These are phyloP conservation scores for Phlebiopsis gigantea DNA, from an alignment of 768 basidiomycete genomes.

Conservation along the genomic window DNA sequence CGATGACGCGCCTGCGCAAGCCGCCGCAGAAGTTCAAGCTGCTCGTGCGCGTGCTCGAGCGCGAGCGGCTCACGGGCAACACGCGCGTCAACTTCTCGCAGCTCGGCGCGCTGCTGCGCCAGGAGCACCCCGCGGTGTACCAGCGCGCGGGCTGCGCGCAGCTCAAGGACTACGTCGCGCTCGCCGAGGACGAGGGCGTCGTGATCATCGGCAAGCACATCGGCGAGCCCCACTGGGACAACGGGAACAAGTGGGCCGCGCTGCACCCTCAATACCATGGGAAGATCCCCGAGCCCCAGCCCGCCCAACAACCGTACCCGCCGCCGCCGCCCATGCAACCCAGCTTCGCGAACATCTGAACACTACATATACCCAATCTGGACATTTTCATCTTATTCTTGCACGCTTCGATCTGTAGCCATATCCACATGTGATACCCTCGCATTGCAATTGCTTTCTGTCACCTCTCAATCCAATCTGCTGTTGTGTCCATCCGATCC, in stretches of 20 bases:
- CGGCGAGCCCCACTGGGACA: neutral
- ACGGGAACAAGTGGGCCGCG: slow-evolving; percentile 12
- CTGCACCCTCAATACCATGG: slow-evolving; percentile 15
- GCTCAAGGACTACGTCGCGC: slow-evolving; percentile 23
- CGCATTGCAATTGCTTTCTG: neutral
- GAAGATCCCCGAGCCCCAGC: slow-evolving; percentile 1
- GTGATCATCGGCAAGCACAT: slow-evolving; percentile 3
- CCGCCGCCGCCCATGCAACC: neutral
- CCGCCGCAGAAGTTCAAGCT: slow-evolving; percentile 19
- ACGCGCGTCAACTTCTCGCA: slow-evolving; percentile 18
- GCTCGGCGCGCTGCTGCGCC: slow-evolving; percentile 20
- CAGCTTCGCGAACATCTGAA: neutral
- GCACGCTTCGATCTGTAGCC: neutral
- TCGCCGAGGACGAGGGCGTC: slow-evolving; percentile 18
- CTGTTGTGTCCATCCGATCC: neutral
- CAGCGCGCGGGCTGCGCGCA: slow-evolving; percentile 9
- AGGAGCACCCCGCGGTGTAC: slow-evolving; percentile 11
- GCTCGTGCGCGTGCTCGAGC: slow-evolving; percentile 22
- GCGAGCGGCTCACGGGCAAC: slow-evolving; percentile 15
- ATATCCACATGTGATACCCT: neutral
- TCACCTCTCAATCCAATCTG: neutral
- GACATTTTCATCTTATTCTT: neutral
- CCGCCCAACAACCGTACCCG: neutral
- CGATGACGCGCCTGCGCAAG: slow-evolving; percentile 7
- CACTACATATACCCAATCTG: slow-evolving; percentile 1